A percentile compares a stretch with the other conserved stretches of the same genome.
phyloP scores from a whole-genome alignment of 2,329 filamentous ascomycete genomes.

The Neofusicoccum laricinum region DNA sequence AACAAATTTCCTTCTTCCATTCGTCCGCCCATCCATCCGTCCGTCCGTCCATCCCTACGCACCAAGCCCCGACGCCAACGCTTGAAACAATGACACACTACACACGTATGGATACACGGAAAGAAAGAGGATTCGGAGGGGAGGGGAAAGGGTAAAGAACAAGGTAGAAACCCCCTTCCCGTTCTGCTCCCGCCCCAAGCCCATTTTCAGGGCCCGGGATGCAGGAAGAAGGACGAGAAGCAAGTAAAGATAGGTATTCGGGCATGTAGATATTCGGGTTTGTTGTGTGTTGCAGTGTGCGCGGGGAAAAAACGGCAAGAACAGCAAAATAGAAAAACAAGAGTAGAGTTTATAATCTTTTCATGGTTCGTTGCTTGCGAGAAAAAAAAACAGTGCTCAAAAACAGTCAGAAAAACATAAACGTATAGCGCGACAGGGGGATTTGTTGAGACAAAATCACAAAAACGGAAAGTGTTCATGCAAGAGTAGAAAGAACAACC shows the following conservation, averaged over 20 bases:
- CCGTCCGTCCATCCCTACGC: background rate
- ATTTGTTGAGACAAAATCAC: background rate
- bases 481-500: background rate
- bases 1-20: background rate
- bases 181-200: background rate
- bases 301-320: background rate
- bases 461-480: background rate
- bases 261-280: background rate
- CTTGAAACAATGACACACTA: background rate
- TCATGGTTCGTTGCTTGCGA: background rate
- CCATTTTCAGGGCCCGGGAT: background rate
- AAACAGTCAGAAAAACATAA: background rate
- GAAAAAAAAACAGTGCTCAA: background rate
- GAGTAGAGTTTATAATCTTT: conserved; percentile 10
- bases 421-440: conserved; percentile 5
- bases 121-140: background rate
- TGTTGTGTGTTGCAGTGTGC: background rate
- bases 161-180: background rate
- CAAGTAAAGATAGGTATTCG: background rate
- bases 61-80: background rate
- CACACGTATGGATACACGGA: conserved; percentile 9
- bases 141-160: background rate
- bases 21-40: background rate
- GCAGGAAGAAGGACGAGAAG: background rate
- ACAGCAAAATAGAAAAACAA: background rate